Evolutionary conservation across 306 rosid species (phyloP).

Genomic region (Lupinus albus): DNA sequence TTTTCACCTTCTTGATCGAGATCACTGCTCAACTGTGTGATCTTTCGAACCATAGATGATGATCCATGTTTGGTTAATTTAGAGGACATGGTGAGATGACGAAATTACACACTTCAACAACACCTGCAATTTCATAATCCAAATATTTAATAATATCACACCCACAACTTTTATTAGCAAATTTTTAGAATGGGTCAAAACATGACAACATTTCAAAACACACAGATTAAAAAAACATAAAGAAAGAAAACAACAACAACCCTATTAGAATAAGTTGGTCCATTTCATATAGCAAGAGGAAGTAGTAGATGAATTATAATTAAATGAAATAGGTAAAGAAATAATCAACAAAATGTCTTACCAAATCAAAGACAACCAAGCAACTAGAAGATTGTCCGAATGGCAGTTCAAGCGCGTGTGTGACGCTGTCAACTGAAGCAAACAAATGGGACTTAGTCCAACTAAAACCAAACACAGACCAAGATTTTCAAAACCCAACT

Average conservation of each 20-base stretch:
- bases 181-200: constrained; percentile 37
- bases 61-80: constrained; percentile 33
- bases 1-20: constrained; percentile 48
- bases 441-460: constrained; percentile 51
- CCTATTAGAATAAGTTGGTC: neutral
- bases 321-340: constrained; percentile 29
- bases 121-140: constrained; percentile 44
- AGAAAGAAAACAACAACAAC: neutral
- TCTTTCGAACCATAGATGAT: constrained; percentile 48
- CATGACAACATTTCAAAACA: constrained; percentile 1
- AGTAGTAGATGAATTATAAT: constrained; percentile 13
- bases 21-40: constrained; percentile 52
- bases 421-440: constrained; percentile 51
- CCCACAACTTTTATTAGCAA: constrained; percentile 35
- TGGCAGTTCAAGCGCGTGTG: constrained; percentile 46
- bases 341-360: constrained; percentile 43
- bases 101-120: neutral
- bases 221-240: too few species aligned
- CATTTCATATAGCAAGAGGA: constrained; percentile 3
- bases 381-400: constrained; percentile 32
- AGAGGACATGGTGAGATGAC: constrained; percentile 40
- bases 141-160: constrained; percentile 18
- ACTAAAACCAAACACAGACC: constrained; percentile 44
- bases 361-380: constrained; percentile 54
- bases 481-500: constrained; percentile 22